A percentile compares a stretch with the other conserved stretches of the same genome.
phyloP scores from a whole-genome alignment of 495 filamentous ascomycete species.

The Barbatosphaeria neglecta region DNA sequence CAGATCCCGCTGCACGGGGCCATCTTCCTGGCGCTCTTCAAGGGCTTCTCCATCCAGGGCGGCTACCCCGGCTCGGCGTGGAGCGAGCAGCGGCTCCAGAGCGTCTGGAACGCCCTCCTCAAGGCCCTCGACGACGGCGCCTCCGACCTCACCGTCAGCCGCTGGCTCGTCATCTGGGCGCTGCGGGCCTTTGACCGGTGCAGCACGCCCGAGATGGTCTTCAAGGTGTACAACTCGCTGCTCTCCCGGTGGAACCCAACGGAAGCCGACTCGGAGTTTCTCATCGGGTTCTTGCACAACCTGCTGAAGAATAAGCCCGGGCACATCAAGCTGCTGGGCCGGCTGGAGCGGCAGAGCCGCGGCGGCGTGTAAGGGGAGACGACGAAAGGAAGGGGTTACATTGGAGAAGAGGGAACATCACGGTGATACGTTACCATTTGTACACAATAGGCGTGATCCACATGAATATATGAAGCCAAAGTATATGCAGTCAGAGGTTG shows the following conservation, averaged over 20 bases:
- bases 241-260: conserved; percentile 24
- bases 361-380: not conserved
- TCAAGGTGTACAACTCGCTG: conserved; percentile 30
- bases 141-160: conserved; percentile 28
- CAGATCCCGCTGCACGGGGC: conserved; percentile 45
- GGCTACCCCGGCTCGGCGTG: conserved; percentile 48
- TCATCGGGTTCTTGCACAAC: conserved; percentile 18
- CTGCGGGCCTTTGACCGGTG: conserved; percentile 35
- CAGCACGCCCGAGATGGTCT: conserved; percentile 18
- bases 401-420: not conserved
- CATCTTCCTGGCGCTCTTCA: conserved; percentile 58
- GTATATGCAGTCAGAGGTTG: too few relatives aligned
- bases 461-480: too few relatives aligned
- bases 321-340: not conserved
- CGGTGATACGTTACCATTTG: too few relatives aligned
- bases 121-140: conserved; percentile 23
- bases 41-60: conserved; percentile 64
- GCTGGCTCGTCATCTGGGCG: conserved; percentile 37
- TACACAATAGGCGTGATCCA: too few relatives aligned
- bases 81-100: conserved; percentile 47
- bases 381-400: not conserved
- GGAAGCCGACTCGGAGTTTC: conserved; percentile 19
- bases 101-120: conserved; percentile 34
- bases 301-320: conserved; percentile 5
- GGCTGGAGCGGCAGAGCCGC: not conserved